Base-by-base conservation (phyloP, 768 basidiomycete genomes). In the Strobilomyces confusus region DNA sequence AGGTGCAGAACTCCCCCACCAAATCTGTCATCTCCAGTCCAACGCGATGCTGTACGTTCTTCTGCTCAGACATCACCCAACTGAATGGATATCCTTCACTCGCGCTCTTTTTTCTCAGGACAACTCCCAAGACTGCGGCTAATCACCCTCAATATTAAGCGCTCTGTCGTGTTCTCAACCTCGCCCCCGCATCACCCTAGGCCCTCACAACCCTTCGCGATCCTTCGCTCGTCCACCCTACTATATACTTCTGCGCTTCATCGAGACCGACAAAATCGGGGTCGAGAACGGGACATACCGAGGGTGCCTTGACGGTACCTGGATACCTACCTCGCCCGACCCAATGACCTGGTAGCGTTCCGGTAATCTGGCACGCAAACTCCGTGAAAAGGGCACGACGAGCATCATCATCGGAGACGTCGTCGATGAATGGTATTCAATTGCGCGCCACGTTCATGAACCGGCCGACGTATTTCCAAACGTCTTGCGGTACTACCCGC, bases 381-480 rank as follows among this genome's bases (percentile, higher is more conserved):
- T 89, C 13, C 67, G 63, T 42, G 77, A 73, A 19, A 82, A 80
- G 19, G 87, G 88, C 3, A 74, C 89, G 42, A 76, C 72, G 37
- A 80, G 77, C 61, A 72, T 90, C 52, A 72, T 83, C 46, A 69
- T 85, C n/a, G 88, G 89, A 9, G 84, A 87, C 50, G 74, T 88
- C 46, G 75, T 72, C 15, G 86, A 89, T 59, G 87, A 90, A 65
- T 89, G 87, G 87, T 87, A 82, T 59, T 79, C 85, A 14, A 82
- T 89, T 58, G 80, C 86, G 5, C 81, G 87, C 63, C 79, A 82
- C 0, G 77, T 88, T 44, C 48, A 64, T 12, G 67, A 72, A 9
- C 68, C 74, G 20, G 58, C 58, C 22, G 87, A 89, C 56, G 72
- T 89, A 11, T 62, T 76, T 25, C 72, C 73, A 9, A 87, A 86